Evolutionary conservation across 2,329 filamentous ascomycete species (phyloP), one percentile per base, ranked within the genome.

Genomic region (Lecanoromycetidae sp.): DNA sequence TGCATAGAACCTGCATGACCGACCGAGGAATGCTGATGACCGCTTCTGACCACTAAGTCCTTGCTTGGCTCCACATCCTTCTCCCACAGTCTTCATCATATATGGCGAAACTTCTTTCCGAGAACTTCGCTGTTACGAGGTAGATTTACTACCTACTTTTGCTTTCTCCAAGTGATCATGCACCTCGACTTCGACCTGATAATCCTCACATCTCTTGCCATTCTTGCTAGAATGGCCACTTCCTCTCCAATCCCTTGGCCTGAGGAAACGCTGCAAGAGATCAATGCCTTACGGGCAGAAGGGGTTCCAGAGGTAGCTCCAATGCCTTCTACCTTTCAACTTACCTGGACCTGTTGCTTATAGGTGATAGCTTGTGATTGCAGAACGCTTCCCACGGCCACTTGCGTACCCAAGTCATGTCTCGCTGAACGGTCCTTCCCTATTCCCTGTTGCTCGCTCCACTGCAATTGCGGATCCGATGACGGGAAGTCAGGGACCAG

Each of bases 241-340:
- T 20, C 45, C 12, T 41, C 37, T 17, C 46, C 46, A 15, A 38
- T 48, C 4, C 7, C 36, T 26, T 50, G 37, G 19, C 26, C 48
- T 7, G 38, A 43, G 7, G 25, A 27, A 15, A 35, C 23, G n/a
- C 25, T 46, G 4, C 43, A 50, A 32, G 32, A 46, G 17, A 43
- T 50, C 17, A 50, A 50, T 15, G 37, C 37, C 9, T 22, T 50
- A 20, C 48, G 48, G 8, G 48, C 43, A 8, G 22, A 15, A 37
- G 48, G 48, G 13, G 27, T 46, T 38, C 20, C 36, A n/a, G 48
- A 50, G 37, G 48, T 50, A 33, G 37, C 13, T 12, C 35, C 35
- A 4, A 1, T 13, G 5, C 15, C 1, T 37, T 5, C 8, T 23
- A 1, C 20, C 29, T 5, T 20, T 26, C 10, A 9, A 26, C 9